Base-by-base conservation (phyloP, 352 stramenopile species). In the Globisporangium alternatum region DNA sequence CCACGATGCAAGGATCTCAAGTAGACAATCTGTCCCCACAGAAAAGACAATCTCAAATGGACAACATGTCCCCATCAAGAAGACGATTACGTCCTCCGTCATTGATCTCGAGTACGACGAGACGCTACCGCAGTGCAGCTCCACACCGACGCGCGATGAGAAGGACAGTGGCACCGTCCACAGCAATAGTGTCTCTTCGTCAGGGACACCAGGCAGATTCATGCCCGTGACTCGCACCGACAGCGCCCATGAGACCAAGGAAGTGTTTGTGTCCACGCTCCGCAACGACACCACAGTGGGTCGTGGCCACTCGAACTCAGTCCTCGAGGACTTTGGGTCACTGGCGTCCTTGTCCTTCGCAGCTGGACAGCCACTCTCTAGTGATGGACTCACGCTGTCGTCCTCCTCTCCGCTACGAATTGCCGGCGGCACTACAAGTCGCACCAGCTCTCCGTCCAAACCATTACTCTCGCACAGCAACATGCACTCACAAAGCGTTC, bases 171-270 rank as follows among this genome's bases (percentile, higher is more conserved):
- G 17, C 33, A 60, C 25, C 30, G 58, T 54, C 5, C 51, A 65
- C 1, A 71, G 35, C 49, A 51, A 17, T 0, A 35, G 21, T 28
- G 58, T 54, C 28, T 61, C 68, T 37, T 54, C 69, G 4, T 30
- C 63, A 4, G 33, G 1, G 15, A 56, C 15, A 19, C 19, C 7
- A n/a, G 15, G 13, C 1, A 3, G 17, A 13, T n/a, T 43, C 25
- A 9, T 28, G 31, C 8, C 30, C 30, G 33, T 57, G 21, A 66
- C 60, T 13, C 68, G 76, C 1, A 62, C 49, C 1, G 68, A 80
- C 35, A 90, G 79, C 28, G 65, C 76, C 22, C 76, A 90, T 31
- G 81, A 90, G 62, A 83, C 68, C 15, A 76, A 81, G 22, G 76
- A 89, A 35, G 43, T 87, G 25, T 89, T 90, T 56, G 68, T 89